Percentiles rank a stretch among this genome's conserved stretches.
phyloP scores from a whole-genome alignment of 2,329 filamentous ascomycete genomes.

The Trichophyton mentagrophytes region DNA sequence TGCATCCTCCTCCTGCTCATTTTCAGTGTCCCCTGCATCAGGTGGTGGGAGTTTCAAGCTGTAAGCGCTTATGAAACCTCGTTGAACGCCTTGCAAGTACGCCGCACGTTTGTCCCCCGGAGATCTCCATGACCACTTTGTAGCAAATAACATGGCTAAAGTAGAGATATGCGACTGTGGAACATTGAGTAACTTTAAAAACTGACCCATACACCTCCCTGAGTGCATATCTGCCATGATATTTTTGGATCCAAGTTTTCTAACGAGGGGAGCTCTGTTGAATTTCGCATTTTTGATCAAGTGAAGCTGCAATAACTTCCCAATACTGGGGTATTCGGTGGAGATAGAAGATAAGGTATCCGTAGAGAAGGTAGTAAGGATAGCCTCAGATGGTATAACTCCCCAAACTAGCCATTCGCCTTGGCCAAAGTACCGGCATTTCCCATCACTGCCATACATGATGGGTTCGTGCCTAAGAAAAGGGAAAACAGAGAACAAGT shows the following conservation, averaged over 20 bases:
- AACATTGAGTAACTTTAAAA: slow-evolving; percentile 16
- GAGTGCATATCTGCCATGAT: slow-evolving; percentile 11
- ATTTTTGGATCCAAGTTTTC: slow-evolving; percentile 11
- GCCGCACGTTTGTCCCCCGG: slow-evolving; percentile 7
- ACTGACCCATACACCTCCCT: slow-evolving; percentile 16
- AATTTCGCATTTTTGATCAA: slow-evolving; percentile 8
- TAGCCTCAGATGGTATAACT: slow-evolving; percentile 16
- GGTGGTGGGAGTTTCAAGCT: not conserved
- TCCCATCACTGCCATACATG: slow-evolving; percentile 7
- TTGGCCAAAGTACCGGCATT: slow-evolving; percentile 17
- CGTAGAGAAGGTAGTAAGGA: slow-evolving; percentile 20
- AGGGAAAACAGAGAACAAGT: not conserved
- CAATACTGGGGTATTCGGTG: slow-evolving; percentile 13
- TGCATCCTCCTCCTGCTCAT: not conserved
- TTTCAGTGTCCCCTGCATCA: not conserved
- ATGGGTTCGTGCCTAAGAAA: not conserved
- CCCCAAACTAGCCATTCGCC: slow-evolving; percentile 29
- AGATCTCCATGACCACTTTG: slow-evolving; percentile 16
- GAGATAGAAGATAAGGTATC: slow-evolving; percentile 16
- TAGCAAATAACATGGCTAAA: slow-evolving; percentile 16
- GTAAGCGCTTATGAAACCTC: not conserved
- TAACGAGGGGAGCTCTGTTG: slow-evolving; percentile 8
- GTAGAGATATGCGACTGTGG: slow-evolving; percentile 16
- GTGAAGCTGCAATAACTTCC: slow-evolving; percentile 18
- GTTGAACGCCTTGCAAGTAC: slow-evolving; percentile 9